Conservation (phyloP, 1,284 basidiomycete species). For the Trichosporon sp. region DNA sequence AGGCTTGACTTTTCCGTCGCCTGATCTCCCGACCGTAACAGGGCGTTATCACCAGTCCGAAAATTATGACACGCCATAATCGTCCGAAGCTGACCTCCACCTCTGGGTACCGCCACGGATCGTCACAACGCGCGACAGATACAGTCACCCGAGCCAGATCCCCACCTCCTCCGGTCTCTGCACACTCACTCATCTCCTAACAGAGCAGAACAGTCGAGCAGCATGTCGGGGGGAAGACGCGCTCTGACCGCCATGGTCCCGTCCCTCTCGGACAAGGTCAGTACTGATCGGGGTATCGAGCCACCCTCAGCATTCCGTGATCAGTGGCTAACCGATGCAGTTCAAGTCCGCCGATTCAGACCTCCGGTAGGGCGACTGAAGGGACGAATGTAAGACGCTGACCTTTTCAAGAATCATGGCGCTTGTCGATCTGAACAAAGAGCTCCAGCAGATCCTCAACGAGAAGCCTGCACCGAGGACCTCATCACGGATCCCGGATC, state of each 20-base stretch:
- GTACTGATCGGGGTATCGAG: not conserved
- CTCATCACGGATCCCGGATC: not conserved
- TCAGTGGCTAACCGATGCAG: slow-evolving; percentile 15
- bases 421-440: slow-evolving; percentile 80
- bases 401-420: slow-evolving; percentile 73
- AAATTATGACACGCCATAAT: not conserved
- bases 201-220: slow-evolving; percentile 2
- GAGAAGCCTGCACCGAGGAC: not conserved
- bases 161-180: slow-evolving; percentile 6
- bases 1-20: slow-evolving; percentile 1
- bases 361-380: slow-evolving; percentile 26
- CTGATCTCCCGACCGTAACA: not conserved
- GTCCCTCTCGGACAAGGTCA: slow-evolving; percentile 19
- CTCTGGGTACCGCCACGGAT: not conserved
- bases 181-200: not conserved
- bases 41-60: not conserved
- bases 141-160: not conserved
- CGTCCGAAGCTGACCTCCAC: not conserved
- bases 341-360: slow-evolving; percentile 42
- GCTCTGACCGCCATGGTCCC: slow-evolving; percentile 16
- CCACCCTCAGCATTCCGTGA: not conserved
- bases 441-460: slow-evolving; percentile 65
- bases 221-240: slow-evolving; percentile 10
- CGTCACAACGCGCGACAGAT: not conserved
- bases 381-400: not conserved